Percentiles rank a stretch among this genome's conserved stretches.
These are phyloP conservation scores for Suhomyces vadensis DNA, from an alignment of 805 yeast species.

Conservation along the genomic window DNA sequence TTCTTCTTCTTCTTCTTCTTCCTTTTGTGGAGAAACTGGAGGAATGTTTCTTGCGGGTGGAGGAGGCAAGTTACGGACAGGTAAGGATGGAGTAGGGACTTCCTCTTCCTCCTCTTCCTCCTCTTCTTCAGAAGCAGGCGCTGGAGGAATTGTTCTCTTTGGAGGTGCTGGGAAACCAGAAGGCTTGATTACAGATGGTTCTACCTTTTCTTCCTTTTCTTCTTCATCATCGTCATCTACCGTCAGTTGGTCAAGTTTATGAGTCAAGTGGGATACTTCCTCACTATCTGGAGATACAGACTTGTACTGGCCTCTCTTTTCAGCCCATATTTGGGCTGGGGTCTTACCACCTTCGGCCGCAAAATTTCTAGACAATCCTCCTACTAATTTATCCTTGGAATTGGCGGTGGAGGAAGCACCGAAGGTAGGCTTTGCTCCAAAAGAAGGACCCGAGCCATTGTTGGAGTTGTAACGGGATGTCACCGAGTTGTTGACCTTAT, in stretches of 20 bases:
- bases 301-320: slow-evolving; percentile 69
- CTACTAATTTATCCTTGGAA: slow-evolving; percentile 47
- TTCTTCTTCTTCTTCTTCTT: slow-evolving; percentile 21
- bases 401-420: slow-evolving; percentile 26
- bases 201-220: slow-evolving; percentile 14
- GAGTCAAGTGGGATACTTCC: slow-evolving; percentile 1
- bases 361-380: slow-evolving; percentile 62
- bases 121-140: slow-evolving; percentile 18
- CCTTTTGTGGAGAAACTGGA: slow-evolving; percentile 16
- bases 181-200: slow-evolving; percentile 21
- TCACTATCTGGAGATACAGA: slow-evolving; percentile 32
- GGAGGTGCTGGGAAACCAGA: slow-evolving; percentile 12
- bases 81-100: slow-evolving; percentile 16
- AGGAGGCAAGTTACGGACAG: slow-evolving; percentile 17
- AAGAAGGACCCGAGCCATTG: slow-evolving; percentile 21
- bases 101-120: slow-evolving; percentile 28
- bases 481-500: slow-evolving; percentile 53
- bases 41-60: slow-evolving; percentile 12
- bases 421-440: slow-evolving; percentile 40
- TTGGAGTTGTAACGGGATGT: slow-evolving; percentile 44
- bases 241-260: not conserved
- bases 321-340: slow-evolving; percentile 97
- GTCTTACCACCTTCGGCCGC: slow-evolving; percentile 78
- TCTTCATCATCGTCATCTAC: slow-evolving; percentile 13
- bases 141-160: slow-evolving; percentile 5